These are phyloP conservation scores for Termitomyces sp. DNA, from an alignment of 768 basidiomycete species.

Conservation along the genomic window DNA sequence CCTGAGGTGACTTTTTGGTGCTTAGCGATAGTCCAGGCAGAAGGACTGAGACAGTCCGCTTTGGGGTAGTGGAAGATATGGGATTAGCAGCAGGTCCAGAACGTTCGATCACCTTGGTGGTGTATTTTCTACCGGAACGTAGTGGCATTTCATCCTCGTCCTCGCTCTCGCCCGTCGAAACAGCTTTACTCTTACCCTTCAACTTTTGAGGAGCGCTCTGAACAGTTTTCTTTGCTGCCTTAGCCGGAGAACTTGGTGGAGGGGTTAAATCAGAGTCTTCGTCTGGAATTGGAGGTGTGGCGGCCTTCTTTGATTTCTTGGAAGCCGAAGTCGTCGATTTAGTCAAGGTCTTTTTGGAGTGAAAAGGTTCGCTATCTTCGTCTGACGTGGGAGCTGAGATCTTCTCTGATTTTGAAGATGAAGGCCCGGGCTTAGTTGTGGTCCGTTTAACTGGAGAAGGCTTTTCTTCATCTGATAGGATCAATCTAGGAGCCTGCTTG, in stretches of 20 bases:
- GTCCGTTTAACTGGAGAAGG: not conserved
- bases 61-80: conserved; percentile 12
- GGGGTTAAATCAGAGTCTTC: conserved; percentile 2
- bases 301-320: not conserved
- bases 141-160: conserved; percentile 3
- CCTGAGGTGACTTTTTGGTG: conserved; percentile 6
- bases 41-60: conserved; percentile 15
- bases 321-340: not conserved
- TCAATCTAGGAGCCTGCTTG: not conserved
- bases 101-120: not conserved
- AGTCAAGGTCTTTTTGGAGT: not conserved
- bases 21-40: conserved; percentile 12
- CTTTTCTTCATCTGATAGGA: conserved; percentile 7
- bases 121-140: not conserved
- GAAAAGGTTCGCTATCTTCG: not conserved
- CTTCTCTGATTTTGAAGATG: not conserved
- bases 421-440: not conserved
- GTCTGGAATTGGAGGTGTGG: not conserved
- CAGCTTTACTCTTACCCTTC: not conserved
- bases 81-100: not conserved
- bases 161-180: conserved; percentile 1
- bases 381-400: not conserved
- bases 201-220: not conserved
- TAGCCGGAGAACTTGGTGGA: not conserved
- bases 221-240: not conserved